phyloP scores from a whole-genome alignment of 2,329 filamentous ascomycete genomes.

The Chalaropsis thielavioides region DNA sequence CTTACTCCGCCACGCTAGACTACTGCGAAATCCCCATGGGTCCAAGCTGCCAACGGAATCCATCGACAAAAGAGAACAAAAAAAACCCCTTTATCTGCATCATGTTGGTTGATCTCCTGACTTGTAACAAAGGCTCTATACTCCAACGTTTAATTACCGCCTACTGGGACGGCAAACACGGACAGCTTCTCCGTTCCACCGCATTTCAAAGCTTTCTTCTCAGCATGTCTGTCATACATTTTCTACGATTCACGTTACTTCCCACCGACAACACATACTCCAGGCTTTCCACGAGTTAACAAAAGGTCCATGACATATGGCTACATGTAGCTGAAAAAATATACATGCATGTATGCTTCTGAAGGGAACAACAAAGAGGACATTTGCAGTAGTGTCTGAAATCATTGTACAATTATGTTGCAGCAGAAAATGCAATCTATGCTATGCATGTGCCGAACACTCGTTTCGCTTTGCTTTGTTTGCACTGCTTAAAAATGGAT shows the following conservation, averaged over 20 bases:
- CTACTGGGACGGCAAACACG: too few species aligned
- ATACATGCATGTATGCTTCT: too few species aligned
- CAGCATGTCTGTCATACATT: too few species aligned
- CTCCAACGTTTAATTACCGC: background rate
- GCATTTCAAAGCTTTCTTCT: too few species aligned
- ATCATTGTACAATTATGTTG: constrained; percentile 18
- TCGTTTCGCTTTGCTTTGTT: background rate
- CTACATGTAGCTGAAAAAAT: too few species aligned
- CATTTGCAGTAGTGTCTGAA: background rate
- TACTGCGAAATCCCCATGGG: background rate
- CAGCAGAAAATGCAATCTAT: constrained; percentile 11
- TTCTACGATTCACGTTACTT: too few species aligned
- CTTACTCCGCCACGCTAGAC: background rate
- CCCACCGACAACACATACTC: too few species aligned
- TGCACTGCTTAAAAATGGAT: constrained; percentile 70
- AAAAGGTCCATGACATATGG: too few species aligned
- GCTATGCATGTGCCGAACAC: constrained; percentile 4
- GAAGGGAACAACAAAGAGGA: background rate
- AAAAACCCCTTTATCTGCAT: constrained; percentile 6
- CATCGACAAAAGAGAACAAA: background rate
- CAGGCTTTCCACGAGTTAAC: too few species aligned
- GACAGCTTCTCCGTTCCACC: too few species aligned
- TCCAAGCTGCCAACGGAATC: background rate
- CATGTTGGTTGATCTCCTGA: background rate
- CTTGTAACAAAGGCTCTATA: background rate